These are phyloP conservation scores for Podosphaera xanthii DNA, from an alignment of 2,329 filamentous ascomycete species.

Conservation along the genomic window DNA sequence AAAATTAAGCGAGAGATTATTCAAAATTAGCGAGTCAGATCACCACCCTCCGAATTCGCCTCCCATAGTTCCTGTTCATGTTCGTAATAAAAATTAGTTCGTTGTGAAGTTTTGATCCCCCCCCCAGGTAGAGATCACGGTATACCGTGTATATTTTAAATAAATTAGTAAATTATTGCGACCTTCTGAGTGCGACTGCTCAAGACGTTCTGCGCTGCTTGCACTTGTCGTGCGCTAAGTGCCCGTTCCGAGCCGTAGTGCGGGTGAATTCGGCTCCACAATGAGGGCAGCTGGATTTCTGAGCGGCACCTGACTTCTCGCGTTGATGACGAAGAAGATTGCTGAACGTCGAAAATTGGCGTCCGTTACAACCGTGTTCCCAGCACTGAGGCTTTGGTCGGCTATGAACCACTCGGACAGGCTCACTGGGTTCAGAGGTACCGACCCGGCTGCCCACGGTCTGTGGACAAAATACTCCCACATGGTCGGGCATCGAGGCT, in stretches of 20 bases:
- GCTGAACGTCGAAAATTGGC: constrained; percentile 90
- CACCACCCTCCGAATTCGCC: background rate
- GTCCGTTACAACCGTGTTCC: constrained; percentile 91
- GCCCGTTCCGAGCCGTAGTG: constrained; percentile 71
- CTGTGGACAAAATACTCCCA: constrained; percentile 12
- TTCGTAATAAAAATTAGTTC: background rate
- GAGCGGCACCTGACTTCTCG: constrained; percentile 77
- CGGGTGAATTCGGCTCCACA: constrained; percentile 87
- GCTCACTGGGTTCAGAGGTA: constrained; percentile 20
- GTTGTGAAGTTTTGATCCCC: background rate
- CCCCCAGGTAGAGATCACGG: background rate
- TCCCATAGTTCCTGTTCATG: background rate
- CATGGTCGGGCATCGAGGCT: constrained; percentile 10
- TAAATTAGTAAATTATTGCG: background rate
- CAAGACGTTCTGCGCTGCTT: constrained; percentile 40
- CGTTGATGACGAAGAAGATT: constrained; percentile 81
- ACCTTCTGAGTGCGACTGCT: constrained; percentile 1
- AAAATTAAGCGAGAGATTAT: background rate
- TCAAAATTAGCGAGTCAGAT: background rate
- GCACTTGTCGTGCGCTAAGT: constrained; percentile 74
- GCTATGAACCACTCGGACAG: constrained; percentile 49
- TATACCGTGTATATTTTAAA: background rate
- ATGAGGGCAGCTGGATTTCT: constrained; percentile 73
- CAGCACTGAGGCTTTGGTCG: constrained; percentile 89
- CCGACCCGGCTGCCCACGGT: constrained; percentile 18